Percentiles rank a stretch among this genome's conserved stretches.
These are phyloP conservation scores for Magnusiomyces suaveolens DNA, from an alignment of 1,139 yeast species.

Conservation along the genomic window DNA sequence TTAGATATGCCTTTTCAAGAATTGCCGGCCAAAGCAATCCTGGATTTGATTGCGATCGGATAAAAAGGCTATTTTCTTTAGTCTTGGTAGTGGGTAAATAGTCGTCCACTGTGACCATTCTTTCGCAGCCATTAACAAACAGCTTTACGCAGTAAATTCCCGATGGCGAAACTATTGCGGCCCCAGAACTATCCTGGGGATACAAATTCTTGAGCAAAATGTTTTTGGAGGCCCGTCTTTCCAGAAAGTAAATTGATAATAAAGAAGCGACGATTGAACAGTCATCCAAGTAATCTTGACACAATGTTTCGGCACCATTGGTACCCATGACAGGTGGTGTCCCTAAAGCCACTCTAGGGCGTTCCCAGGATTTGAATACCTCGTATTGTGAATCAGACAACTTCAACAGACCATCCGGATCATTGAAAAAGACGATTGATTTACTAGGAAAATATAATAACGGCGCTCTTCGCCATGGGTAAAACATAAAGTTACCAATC, in stretches of 20 bases:
- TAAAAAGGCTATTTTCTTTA: constrained; percentile 24
- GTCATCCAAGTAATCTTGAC: constrained; percentile 54
- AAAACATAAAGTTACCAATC: constrained; percentile 17
- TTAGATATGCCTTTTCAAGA: constrained; percentile 67
- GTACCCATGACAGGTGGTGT: constrained; percentile 14
- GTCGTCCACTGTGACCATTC: constrained; percentile 46
- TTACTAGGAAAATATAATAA: background rate
- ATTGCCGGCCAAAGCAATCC: constrained; percentile 57
- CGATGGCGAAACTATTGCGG: constrained; percentile 19
- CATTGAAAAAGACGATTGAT: constrained; percentile 12
- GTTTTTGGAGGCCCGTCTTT: constrained; percentile 17
- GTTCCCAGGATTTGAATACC: constrained; percentile 22
- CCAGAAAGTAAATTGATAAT: constrained; percentile 35
- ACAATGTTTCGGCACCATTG: constrained; percentile 25
- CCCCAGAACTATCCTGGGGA: constrained; percentile 21
- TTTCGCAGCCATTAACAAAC: constrained; percentile 49
- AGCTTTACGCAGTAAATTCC: constrained; percentile 37
- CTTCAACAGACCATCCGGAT: constrained; percentile 18
- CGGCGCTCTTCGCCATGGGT: constrained; percentile 22
- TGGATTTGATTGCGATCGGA: constrained; percentile 37
- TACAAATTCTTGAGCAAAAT: constrained; percentile 19
- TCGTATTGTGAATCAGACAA: constrained; percentile 19
- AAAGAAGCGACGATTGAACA: constrained; percentile 71
- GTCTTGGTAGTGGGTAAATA: constrained; percentile 32
- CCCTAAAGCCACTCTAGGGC: constrained; percentile 21